Percentiles rank a stretch among this genome's conserved stretches.
phyloP scores from a whole-genome alignment of 495 filamentous ascomycete genomes.

The Talaromyces borbonicus region DNA sequence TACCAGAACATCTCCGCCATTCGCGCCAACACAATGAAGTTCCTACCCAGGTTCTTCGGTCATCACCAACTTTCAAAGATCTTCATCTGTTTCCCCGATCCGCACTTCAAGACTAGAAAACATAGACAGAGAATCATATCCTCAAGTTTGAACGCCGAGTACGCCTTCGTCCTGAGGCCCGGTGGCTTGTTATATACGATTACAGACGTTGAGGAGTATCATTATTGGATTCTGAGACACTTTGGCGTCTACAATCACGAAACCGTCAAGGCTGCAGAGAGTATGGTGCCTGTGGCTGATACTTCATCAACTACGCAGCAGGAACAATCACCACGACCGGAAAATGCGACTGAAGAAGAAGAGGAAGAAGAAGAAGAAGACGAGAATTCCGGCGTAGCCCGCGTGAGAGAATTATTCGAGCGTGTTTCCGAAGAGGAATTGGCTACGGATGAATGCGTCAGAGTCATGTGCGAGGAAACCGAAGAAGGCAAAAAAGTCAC shows the following conservation, averaged over 20 bases:
- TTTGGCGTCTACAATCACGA: conserved; percentile 43
- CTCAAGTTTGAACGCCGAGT: conserved; percentile 79
- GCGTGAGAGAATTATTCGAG: conserved; percentile 47
- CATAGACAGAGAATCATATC: conserved; percentile 93
- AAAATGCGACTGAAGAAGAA: conserved; percentile 7
- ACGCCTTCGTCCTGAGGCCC: conserved; percentile 76
- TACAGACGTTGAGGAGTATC: conserved; percentile 91
- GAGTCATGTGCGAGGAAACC: conserved; percentile 74
- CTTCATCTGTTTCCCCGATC: conserved; percentile 97
- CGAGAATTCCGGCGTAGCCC: conserved; percentile 19
- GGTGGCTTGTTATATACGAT: conserved; percentile 90
- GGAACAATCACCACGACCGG: too few species aligned
- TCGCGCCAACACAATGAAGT: conserved; percentile 96
- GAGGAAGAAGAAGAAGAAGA: conserved; percentile 17
- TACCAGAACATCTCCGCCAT: conserved; percentile 84
- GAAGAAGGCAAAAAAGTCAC: conserved; percentile 97
- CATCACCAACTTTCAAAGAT: conserved; percentile 69
- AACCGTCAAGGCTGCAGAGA: conserved; percentile 16
- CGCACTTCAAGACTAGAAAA: conserved; percentile 95
- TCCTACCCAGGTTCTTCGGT: conserved; percentile 88
- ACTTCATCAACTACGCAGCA: not conserved
- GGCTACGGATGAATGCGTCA: conserved; percentile 64
- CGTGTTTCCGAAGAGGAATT: conserved; percentile 51
- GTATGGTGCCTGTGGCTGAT: conserved; percentile 11
- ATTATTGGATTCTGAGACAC: conserved; percentile 83